Evolutionary conservation across 2,329 filamentous ascomycete genomes (phyloP).

Genomic region (Hymenoscyphus scutula): DNA sequence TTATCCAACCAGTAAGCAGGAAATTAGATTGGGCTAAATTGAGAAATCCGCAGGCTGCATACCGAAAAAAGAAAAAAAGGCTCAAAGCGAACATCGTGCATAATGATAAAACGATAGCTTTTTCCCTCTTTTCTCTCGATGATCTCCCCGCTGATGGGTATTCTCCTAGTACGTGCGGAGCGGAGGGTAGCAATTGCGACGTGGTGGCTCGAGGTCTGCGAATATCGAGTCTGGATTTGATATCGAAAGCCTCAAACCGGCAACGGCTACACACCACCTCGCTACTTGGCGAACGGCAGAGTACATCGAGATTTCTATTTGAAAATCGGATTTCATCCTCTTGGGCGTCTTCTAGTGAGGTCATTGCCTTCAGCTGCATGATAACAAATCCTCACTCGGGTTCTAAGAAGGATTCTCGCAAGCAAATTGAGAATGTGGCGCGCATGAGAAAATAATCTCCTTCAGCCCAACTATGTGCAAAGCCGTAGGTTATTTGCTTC

Average conservation of each 20-base stretch:
- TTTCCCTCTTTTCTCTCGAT: not conserved
- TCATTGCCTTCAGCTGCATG: not conserved
- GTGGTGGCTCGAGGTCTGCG: not conserved
- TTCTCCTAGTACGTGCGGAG: not conserved
- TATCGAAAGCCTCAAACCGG: slow-evolving; percentile 1
- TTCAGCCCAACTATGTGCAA: not conserved
- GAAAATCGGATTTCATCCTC: not conserved
- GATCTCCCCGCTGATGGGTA: not conserved
- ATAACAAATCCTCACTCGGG: not conserved
- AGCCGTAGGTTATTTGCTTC: not conserved
- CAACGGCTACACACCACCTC: not conserved
- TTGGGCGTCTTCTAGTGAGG: not conserved
- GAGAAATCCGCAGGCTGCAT: not conserved
- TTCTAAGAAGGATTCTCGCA: not conserved
- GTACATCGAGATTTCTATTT: not conserved
- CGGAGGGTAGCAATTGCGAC: not conserved
- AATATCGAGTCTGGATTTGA: not conserved
- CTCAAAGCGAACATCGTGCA: slow-evolving; percentile 13
- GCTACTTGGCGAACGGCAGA: not conserved
- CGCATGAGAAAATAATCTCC: not conserved
- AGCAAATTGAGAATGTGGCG: not conserved
- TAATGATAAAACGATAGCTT: not conserved
- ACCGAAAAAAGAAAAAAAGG: slow-evolving; percentile 6
- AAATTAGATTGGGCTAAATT: not conserved
- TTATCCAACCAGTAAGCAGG: not conserved